Conservation (phyloP, 1,284 basidiomycete genomes). For the Irpex lacteus region DNA sequence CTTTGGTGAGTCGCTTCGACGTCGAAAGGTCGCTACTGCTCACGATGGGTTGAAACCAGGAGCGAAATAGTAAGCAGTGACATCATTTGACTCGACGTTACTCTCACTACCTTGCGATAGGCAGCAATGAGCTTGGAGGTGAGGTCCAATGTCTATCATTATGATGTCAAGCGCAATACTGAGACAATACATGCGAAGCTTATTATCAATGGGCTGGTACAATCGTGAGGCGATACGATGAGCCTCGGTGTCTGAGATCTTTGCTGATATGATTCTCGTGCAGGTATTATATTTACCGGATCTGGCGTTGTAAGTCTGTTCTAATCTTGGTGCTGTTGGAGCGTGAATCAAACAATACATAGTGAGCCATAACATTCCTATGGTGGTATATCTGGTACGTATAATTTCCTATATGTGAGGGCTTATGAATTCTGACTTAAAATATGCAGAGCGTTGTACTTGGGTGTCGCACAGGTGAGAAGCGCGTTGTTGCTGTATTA, state of each 20-base stretch:
- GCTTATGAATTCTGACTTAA: neutral
- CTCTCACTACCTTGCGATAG: too few relatives aligned
- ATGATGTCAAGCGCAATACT: too few relatives aligned
- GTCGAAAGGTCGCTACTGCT: neutral
- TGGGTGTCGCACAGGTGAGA: neutral
- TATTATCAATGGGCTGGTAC: too few relatives aligned
- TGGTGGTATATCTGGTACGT: neutral
- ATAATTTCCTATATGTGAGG: neutral
- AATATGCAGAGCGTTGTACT: neutral
- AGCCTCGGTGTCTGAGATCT: neutral
- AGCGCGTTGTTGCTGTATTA: too few relatives aligned
- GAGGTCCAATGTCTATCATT: too few relatives aligned
- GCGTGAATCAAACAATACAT: neutral
- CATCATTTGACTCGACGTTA: too few relatives aligned
- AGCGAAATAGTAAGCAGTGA: neutral
- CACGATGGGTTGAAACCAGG: neutral
- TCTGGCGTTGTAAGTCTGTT: neutral
- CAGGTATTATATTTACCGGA: neutral
- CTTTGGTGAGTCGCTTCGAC: neutral
- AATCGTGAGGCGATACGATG: too few relatives aligned
- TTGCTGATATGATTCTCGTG: neutral
- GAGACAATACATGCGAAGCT: too few relatives aligned
- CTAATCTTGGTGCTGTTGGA: neutral
- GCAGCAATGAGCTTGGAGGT: too few relatives aligned
- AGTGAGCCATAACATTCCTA: neutral